Evolutionary conservation across 2,329 filamentous ascomycete genomes (phyloP).

Genomic region (Tolypocladium ophioglossoides): DNA sequence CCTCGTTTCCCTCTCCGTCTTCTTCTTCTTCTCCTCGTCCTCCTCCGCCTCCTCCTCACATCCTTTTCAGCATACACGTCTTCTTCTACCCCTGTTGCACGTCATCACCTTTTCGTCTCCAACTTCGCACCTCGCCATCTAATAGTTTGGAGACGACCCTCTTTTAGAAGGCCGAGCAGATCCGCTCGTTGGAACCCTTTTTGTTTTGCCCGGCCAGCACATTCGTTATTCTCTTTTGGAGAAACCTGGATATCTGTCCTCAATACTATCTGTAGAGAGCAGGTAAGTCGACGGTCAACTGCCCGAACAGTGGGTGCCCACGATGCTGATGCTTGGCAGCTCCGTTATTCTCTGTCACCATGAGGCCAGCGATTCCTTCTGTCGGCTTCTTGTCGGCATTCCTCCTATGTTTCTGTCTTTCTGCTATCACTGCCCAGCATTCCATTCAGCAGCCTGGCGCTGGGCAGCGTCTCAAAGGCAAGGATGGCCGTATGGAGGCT

Average conservation of each 20-base stretch:
- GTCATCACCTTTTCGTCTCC: not conserved
- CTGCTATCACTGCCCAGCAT: not conserved
- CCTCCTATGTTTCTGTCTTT: constrained; percentile 8
- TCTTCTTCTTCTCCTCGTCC: not conserved
- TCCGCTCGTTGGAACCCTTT: not conserved
- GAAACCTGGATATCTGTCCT: not conserved
- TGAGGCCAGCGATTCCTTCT: constrained; percentile 24
- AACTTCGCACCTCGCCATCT: not conserved
- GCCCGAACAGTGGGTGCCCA: not conserved
- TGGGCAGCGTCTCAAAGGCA: not conserved
- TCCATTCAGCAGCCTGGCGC: not conserved
- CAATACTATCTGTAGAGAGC: not conserved
- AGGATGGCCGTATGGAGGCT: constrained; percentile 1
- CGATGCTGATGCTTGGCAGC: not conserved
- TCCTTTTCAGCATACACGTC: not conserved
- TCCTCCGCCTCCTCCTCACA: not conserved
- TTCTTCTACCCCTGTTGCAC: not conserved
- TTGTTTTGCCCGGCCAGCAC: not conserved
- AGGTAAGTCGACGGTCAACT: not conserved
- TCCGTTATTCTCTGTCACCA: constrained; percentile 13
- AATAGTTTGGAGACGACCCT: not conserved
- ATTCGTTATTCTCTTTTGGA: not conserved
- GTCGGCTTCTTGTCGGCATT: constrained; percentile 22
- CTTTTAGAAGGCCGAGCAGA: not conserved
- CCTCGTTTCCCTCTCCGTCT: not conserved